Conservation (phyloP, 2,329 filamentous ascomycete species). For the Aspergillus persii region DNA sequence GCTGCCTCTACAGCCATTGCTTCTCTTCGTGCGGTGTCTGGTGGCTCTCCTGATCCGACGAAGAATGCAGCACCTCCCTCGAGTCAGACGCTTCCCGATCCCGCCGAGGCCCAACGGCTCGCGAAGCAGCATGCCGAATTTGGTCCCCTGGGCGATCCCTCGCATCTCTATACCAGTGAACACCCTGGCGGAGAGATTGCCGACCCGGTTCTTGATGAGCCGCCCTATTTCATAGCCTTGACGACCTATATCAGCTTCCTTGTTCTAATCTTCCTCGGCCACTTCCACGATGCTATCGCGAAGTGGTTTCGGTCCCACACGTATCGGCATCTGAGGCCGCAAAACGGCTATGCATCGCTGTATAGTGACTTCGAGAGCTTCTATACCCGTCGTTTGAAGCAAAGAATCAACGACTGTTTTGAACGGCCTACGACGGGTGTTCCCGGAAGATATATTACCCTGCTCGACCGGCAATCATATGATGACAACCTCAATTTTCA, state of each 20-base stretch:
- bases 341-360: conserved; percentile 85
- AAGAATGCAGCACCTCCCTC: not conserved
- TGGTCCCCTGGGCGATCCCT: conserved; percentile 72
- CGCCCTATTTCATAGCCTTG: conserved; percentile 87
- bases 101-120: conserved; percentile 69
- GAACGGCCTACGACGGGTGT: conserved; percentile 85
- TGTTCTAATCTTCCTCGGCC: conserved; percentile 86
- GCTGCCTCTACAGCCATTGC: conserved; percentile 9
- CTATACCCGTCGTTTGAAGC: conserved; percentile 84
- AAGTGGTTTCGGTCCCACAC: conserved; percentile 81
- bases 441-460: conserved; percentile 83
- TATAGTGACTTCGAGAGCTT: conserved; percentile 98
- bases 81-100: conserved; percentile 25
- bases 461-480: conserved; percentile 81
- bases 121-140: conserved; percentile 81
- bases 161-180: conserved; percentile 80
- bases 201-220: conserved; percentile 83
- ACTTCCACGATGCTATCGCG: conserved; percentile 90
- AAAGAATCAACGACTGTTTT: conserved; percentile 92
- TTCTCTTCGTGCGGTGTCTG: conserved; percentile 18
- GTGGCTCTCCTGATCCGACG: conserved; percentile 9
- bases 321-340: conserved; percentile 74
- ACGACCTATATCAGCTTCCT: conserved; percentile 97
- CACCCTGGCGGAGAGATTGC: conserved; percentile 74
- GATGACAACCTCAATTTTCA: conserved; percentile 84